Conservation (phyloP, 352 stramenopile genomes). For the Sclerospora graminicola region DNA sequence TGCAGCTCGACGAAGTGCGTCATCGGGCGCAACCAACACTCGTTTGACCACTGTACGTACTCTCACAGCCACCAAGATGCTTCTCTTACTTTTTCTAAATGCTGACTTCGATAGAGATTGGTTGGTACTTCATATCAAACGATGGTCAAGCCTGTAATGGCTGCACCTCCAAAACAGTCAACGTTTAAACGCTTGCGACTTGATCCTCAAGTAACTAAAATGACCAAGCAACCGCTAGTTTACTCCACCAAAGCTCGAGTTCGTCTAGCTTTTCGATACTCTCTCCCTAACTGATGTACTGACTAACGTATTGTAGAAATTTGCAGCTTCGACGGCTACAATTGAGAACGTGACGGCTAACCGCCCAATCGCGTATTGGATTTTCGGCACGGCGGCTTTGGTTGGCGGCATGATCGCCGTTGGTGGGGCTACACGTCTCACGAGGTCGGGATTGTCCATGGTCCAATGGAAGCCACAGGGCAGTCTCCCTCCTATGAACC, state of each 20-base stretch:
- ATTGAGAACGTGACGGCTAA: slow-evolving; percentile 79
- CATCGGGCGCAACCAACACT: slow-evolving; percentile 10
- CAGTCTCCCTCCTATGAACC: slow-evolving; percentile 84
- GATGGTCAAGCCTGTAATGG: slow-evolving; percentile 30
- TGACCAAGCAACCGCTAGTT: too few relatives aligned
- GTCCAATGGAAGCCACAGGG: slow-evolving; percentile 96
- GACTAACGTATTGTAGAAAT: slow-evolving; percentile 24
- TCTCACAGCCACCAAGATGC: neutral
- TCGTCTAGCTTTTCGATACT: too few relatives aligned
- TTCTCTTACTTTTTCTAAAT: slow-evolving; percentile 1
- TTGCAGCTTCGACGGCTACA: slow-evolving; percentile 40
- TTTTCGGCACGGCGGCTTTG: slow-evolving; percentile 89
- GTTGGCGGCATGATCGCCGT: slow-evolving; percentile 97
- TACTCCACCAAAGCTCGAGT: too few relatives aligned
- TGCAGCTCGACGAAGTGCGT: slow-evolving; percentile 15
- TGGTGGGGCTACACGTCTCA: slow-evolving; percentile 95
- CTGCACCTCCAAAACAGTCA: slow-evolving; percentile 20
- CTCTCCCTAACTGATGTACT: too few relatives aligned
- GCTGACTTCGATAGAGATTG: slow-evolving; percentile 4
- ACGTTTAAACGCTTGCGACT: slow-evolving; percentile 1
- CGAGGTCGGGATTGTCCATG: slow-evolving; percentile 95
- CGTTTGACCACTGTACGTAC: slow-evolving; percentile 7
- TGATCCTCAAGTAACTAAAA: too few relatives aligned
- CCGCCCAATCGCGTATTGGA: slow-evolving; percentile 89
- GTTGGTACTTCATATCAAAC: slow-evolving; percentile 48